Evolutionary conservation across 129 eudicot genomes (phyloP), one percentile per base, ranked within the genome.

Genomic region (Helianthus tuberosus): DNA sequence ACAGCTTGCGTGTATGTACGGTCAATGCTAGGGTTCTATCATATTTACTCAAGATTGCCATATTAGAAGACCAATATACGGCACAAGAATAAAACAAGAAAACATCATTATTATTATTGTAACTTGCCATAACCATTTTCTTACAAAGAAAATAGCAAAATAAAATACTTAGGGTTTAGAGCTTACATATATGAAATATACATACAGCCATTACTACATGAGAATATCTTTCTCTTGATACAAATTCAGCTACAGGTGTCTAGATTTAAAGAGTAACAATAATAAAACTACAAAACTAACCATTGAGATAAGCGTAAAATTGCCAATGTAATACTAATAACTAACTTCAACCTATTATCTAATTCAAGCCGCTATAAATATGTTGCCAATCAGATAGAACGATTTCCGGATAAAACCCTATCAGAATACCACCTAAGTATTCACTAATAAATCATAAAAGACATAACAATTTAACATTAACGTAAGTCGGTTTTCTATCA

Each of bases 11-110:
- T 20, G 53, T 41, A 55, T 55, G 54, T 16, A 71, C 5, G 43
- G 53, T 7, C 76, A 58, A 64, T 35, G 71, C 70, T 47, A 35
- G 63, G 51, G 41, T 47, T 50, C 14, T 63, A 63, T 46, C 4
- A 44, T 8, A 62, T 49, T 49, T 36, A 23, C 12, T 3, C 27
- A 49, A 46, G 53, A 13, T 11, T 51, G 5, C 27, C 11, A 51
- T 48, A 10, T 5, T 64, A 50, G 16, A 27, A 50, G 12, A 57
- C 3, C 13, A 23, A 0, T 13, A 57, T 13, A 57, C n/a, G 38
- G 5, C 38, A 58, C 36, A 25, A 3, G 14, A 10, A 58, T 58
- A 58, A 58, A n/a, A 9, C 63, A 20, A 58, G 7, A 23, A 54
- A 15, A 54, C 60, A 17, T 54, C 60, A 58, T 10, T 46, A 7